Percentiles rank a stretch among this genome's conserved stretches.
These are phyloP conservation scores for Apiospora sp. DNA, from an alignment of 2,329 filamentous ascomycete genomes.

Conservation along the genomic window DNA sequence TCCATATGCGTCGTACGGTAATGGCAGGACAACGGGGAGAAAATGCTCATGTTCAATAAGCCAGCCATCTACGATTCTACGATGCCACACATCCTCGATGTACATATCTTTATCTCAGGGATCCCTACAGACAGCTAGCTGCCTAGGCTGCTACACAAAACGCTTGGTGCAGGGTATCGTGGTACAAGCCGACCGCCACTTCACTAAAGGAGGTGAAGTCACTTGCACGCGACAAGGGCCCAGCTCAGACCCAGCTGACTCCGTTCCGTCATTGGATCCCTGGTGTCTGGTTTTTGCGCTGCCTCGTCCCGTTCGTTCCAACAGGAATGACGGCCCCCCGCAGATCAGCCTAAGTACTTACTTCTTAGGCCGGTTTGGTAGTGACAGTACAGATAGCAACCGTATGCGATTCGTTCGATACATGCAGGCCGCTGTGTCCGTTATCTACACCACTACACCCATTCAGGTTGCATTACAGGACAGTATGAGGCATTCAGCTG, in stretches of 20 bases:
- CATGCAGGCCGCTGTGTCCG: background rate
- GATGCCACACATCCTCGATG: background rate
- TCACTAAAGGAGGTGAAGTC: conserved; percentile 20
- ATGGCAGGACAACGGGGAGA: background rate
- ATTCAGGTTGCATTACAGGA: background rate
- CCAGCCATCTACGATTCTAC: background rate
- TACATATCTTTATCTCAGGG: background rate
- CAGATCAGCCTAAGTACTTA: conserved; percentile 10
- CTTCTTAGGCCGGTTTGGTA: background rate
- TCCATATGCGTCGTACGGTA: background rate
- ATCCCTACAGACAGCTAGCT: background rate
- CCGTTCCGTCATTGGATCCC: conserved; percentile 8
- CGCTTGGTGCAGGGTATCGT: conserved; percentile 17
- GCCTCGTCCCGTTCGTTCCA: conserved; percentile 8
- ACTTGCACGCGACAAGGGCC: conserved; percentile 5
- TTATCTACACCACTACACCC: conserved; percentile 6
- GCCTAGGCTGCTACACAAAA: background rate
- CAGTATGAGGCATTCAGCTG: conserved; percentile 19
- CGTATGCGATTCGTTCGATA: conserved; percentile 1
- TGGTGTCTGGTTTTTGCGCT: background rate
- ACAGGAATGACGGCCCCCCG: conserved; percentile 15
- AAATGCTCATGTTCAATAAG: background rate
- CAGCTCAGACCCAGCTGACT: conserved; percentile 19
- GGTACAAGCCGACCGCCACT: conserved; percentile 21
- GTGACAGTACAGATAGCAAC: background rate